Conservation (phyloP, 2,329 filamentous ascomycete genomes). For the Curvularia verruculosa region DNA sequence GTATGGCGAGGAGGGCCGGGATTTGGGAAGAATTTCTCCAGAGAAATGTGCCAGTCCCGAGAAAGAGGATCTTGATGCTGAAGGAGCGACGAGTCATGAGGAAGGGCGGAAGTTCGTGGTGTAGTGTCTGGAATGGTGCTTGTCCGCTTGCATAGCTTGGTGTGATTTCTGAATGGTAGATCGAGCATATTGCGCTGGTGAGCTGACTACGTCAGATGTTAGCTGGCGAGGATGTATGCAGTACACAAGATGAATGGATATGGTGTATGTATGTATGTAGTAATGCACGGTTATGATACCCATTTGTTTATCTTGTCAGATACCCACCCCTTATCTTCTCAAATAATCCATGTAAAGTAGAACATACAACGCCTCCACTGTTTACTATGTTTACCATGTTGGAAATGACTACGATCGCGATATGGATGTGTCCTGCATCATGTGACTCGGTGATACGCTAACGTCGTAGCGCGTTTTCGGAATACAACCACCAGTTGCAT, state of each 20-base stretch:
- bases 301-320: not conserved
- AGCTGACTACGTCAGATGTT: not conserved
- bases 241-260: constrained; percentile 6
- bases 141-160: not conserved
- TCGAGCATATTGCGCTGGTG: not conserved
- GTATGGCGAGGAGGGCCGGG: constrained; percentile 12
- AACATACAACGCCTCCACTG: too few relatives aligned
- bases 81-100: not conserved
- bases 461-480: constrained; percentile 8
- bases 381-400: too few relatives aligned
- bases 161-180: not conserved
- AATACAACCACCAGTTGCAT: not conserved
- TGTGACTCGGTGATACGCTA: constrained; percentile 16
- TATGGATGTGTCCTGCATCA: not conserved
- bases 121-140: constrained; percentile 4
- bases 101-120: not conserved
- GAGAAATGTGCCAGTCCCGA: constrained; percentile 13
- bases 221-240: constrained; percentile 1
- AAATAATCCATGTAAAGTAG: too few relatives aligned
- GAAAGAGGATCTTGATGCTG: constrained; percentile 1
- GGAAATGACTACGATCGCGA: too few relatives aligned
- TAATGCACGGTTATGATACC: constrained; percentile 18
- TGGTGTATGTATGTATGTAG: constrained; percentile 11
- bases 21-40: constrained; percentile 10
- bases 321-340: too few relatives aligned